Evolutionary conservation across 352 stramenopile species (phyloP).

Genomic region (Pythium sukuiense): DNA sequence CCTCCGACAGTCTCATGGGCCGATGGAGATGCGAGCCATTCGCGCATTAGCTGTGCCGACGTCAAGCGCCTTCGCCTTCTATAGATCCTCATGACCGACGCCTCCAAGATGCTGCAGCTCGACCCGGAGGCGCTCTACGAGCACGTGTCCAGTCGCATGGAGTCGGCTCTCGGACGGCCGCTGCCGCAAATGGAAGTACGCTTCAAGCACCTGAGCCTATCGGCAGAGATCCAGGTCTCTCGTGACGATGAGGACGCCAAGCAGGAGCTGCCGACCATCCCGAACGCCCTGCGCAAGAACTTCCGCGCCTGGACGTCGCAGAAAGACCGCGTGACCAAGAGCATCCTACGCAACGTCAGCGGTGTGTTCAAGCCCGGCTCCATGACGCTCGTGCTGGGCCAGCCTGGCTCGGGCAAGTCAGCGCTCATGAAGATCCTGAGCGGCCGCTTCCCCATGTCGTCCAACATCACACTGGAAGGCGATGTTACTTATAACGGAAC

Average conservation of each 20-base stretch:
- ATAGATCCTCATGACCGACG: constrained; percentile 23
- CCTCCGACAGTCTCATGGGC: too few species aligned
- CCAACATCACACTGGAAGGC: constrained; percentile 37
- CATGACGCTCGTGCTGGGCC: constrained; percentile 51
- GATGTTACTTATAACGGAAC: constrained; percentile 50
- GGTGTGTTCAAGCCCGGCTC: constrained; percentile 45
- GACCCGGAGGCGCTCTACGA: constrained; percentile 36
- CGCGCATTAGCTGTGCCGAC: neutral
- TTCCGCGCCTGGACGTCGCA: neutral
- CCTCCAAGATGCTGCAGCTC: constrained; percentile 15
- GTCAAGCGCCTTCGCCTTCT: neutral
- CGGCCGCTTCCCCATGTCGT: constrained; percentile 43
- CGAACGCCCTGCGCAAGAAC: neutral
- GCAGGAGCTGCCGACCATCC: constrained; percentile 3
- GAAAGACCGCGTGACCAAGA: constrained; percentile 1
- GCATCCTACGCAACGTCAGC: constrained; percentile 22
- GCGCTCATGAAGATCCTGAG: constrained; percentile 55
- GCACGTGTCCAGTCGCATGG: constrained; percentile 36
- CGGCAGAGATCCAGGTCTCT: constrained; percentile 10
- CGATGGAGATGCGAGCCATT: constrained; percentile 27
- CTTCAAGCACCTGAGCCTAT: constrained; percentile 45
- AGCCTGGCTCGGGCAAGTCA: constrained; percentile 49
- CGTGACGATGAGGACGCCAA: neutral
- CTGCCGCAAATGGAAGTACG: constrained; percentile 58
- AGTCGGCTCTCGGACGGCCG: constrained; percentile 34